Evolutionary conservation across 164 flowering plant species (phyloP), one percentile per base, ranked within the genome.

Genomic region (Vitis amurensis): DNA sequence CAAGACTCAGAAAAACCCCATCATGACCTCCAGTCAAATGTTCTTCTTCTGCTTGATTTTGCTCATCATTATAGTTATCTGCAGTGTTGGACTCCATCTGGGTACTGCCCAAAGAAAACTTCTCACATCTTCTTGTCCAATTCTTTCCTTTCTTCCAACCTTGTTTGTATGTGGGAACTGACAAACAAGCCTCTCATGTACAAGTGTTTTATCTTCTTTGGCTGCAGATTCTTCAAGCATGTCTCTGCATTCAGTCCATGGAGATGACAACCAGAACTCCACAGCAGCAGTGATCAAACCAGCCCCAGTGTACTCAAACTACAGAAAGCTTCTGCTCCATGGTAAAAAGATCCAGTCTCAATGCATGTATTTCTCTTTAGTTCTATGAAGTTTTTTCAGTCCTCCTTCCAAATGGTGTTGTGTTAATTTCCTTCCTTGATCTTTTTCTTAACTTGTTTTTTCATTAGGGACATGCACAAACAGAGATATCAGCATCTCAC

Each of bases 401-500:
- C 59, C 8, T 16, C 7, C 27, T 23, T 23, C 27, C 3, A 16
- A 37, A 37, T 23, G 27, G 27, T 2, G 27, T 23, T 23, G 7
- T 37, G 44, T 37, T 37, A 50, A 50, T n/a, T 27, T 30, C 17
- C 3, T 65, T 48, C 8, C 13, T 64, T n/a, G 4, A 29, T 48
- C 50, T 31, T 15, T 69, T 68, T 12, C 11, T 44, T 31, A 16
- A 44, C 12, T 51, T 30, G 3, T 16, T 55, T 15, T 31, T 16
- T 19, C 2, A 27, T 14, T 71, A 86, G 87, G 82, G 4, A 30
- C 50, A 19, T 89, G 93, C 63, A 79, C 80, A 64, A 79, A 58
- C 69, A 79, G 80, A 72, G 93, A 87, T 52, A 79, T 89, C 69
- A 87, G 86, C 83, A 87, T 89, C 44, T 87, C 90, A 30, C 90